Evolutionary conservation across 805 yeast species (phyloP).

Genomic region (Teunomyces kruisii): DNA sequence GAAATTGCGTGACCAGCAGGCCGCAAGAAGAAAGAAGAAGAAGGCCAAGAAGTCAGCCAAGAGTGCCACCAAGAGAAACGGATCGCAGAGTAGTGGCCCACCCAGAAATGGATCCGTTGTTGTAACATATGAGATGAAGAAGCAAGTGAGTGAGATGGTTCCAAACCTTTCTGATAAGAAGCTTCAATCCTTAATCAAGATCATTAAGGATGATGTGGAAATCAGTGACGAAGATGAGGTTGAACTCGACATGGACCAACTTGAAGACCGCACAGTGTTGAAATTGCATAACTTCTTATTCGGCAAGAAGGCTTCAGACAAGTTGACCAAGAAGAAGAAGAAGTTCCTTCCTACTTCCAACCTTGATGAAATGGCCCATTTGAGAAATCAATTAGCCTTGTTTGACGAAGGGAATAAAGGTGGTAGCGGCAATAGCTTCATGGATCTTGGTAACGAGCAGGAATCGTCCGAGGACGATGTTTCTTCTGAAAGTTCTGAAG

Average conservation of each 20-base stretch:
- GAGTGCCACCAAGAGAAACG: slow-evolving; percentile 5
- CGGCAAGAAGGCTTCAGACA: slow-evolving; percentile 38
- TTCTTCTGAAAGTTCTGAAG: slow-evolving; percentile 64
- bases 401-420: slow-evolving; percentile 33
- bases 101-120: slow-evolving; percentile 18
- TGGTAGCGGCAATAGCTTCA: slow-evolving; percentile 17
- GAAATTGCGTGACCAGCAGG: slow-evolving; percentile 62
- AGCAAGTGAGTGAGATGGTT: slow-evolving; percentile 85
- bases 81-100: slow-evolving; percentile 11
- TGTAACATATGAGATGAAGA: slow-evolving; percentile 95
- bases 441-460: slow-evolving; percentile 33
- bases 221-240: slow-evolving; percentile 78
- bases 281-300: slow-evolving; percentile 80
- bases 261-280: slow-evolving; percentile 79
- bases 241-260: slow-evolving; percentile 91
- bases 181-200: slow-evolving; percentile 77
- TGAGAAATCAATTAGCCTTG: slow-evolving; percentile 48
- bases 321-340: slow-evolving; percentile 45
- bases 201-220: slow-evolving; percentile 69
- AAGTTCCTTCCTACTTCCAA: slow-evolving; percentile 33
- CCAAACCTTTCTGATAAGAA: slow-evolving; percentile 75
- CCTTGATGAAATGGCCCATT: slow-evolving; percentile 63
- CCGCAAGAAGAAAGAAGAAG: slow-evolving; percentile 47
- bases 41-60: slow-evolving; percentile 32
- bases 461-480: slow-evolving; percentile 56